Conservation (phyloP, 2,329 filamentous ascomycete species). For the Aureobasidium zeae region DNA sequence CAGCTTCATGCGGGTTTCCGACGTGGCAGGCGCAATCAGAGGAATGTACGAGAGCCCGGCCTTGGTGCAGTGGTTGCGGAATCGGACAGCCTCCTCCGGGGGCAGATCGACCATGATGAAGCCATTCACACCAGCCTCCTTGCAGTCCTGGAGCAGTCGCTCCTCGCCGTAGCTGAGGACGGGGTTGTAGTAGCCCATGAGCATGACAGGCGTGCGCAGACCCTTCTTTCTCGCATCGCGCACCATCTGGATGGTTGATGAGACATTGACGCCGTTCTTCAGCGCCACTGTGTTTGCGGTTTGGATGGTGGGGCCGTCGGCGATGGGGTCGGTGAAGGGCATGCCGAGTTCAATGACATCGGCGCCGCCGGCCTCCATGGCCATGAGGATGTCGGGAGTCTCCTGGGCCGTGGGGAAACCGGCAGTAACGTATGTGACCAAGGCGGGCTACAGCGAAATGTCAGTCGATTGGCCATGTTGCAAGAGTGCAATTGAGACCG, state of each 20-base stretch:
- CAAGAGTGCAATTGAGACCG: conserved; percentile 16
- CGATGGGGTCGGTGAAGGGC: conserved; percentile 96
- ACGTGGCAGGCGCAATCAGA: conserved; percentile 90
- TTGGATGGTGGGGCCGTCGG: conserved; percentile 94
- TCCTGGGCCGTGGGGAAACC: conserved; percentile 78
- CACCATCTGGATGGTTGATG: conserved; percentile 72
- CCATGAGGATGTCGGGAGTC: conserved; percentile 75
- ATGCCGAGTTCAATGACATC: conserved; percentile 94
- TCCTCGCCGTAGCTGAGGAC: conserved; percentile 91
- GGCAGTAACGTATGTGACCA: conserved; percentile 94
- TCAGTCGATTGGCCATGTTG: conserved; percentile 10
- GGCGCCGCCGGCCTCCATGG: conserved; percentile 84
- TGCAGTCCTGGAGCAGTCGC: conserved; percentile 72
- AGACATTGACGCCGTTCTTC: conserved; percentile 76
- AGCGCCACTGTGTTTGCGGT: conserved; percentile 85
- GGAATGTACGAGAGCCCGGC: conserved; percentile 88
- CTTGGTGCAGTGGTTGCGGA: conserved; percentile 72
- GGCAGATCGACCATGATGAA: conserved; percentile 96
- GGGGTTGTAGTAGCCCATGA: conserved; percentile 99
- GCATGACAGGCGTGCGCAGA: conserved; percentile 69
- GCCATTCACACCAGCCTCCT: conserved; percentile 77
- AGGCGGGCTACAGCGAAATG: conserved; percentile 55
- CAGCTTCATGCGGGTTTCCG: conserved; percentile 85
- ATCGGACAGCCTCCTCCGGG: conserved; percentile 88
- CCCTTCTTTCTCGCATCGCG: conserved; percentile 68